Base-by-base conservation (phyloP, 257 asterid species). In the Penstemon barbatus region DNA sequence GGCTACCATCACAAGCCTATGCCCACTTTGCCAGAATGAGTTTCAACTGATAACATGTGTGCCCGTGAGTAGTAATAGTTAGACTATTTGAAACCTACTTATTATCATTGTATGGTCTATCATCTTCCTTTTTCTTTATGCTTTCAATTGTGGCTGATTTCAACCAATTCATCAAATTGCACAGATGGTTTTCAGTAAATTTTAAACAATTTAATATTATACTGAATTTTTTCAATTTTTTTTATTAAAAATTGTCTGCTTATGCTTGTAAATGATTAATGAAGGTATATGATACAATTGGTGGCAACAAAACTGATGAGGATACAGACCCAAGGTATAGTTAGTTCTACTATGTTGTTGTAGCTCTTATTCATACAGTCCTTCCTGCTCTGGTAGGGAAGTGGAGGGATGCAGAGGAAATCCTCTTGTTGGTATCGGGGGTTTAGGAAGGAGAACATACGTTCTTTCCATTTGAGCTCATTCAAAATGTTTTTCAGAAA, bases 31-130 rank as follows among this genome's bases (percentile, higher is more conserved):
- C 85, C 96, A 90, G 91, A 84, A 84, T 78, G 99, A 87, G 78
- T 90, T 90, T 85, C 99, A 93, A 78, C 70, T 89, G 84, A 93
- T 93, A 83, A 93, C 99, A 55, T 93, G 99, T 82, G 97, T 93
- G 75, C 99, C 99, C 59, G 99, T 93, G 87, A 85, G 99, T 90
- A 78, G 68, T 83, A 18, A 56, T 7, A 50, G 64, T 50, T 25
- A 8, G 51, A 66, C 44, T 40, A 51, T 62, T 45, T 7, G 55
- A 40, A 55, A 33, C 57, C 43, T 43, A 44, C 66, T 68, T 71
- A 46, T 7, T 45, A 13, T 56, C 55, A 46, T 51, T 61, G 61
- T 13, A 44, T 66, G 65, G 42, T 52, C 68, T 74, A 40, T 56
- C 70, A 33, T 46, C 67, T 54, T 74, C 71, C 46, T 51, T 65